Evolutionary conservation across 1,139 yeast species (phyloP).

Genomic region (Nakaseomyces delphensis): DNA sequence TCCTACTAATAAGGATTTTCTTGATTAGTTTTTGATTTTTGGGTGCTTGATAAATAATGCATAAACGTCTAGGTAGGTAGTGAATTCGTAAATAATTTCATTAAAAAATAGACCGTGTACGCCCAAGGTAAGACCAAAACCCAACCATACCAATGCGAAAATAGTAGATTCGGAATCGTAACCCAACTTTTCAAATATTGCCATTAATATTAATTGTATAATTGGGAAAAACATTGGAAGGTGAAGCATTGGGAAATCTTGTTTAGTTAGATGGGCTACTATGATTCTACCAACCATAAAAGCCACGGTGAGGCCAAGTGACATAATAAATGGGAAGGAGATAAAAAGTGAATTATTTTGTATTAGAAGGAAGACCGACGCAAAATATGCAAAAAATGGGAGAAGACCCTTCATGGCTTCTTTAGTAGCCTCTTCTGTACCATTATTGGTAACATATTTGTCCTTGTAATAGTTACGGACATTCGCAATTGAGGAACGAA

Average conservation of each 20-base stretch:
- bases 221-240: conserved; percentile 62
- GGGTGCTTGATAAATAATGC: conserved; percentile 80
- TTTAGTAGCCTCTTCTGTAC: conserved; percentile 26
- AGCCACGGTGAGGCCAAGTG: conserved; percentile 71
- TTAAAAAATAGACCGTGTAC: conserved; percentile 68
- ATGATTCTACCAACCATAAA: conserved; percentile 87
- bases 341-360: conserved; percentile 41
- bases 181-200: conserved; percentile 36
- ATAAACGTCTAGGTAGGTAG: conserved; percentile 73
- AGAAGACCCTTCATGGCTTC: conserved; percentile 51
- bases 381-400: conserved; percentile 65
- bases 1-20: no score
- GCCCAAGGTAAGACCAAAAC: conserved; percentile 68
- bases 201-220: conserved; percentile 42
- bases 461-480: conserved; percentile 47
- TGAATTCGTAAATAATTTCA: conserved; percentile 76
- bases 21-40: conserved; percentile 52
- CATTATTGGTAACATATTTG: conserved; percentile 23
- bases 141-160: conserved; percentile 52
- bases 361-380: conserved; percentile 42
- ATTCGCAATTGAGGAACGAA: conserved; percentile 60
- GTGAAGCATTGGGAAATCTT: conserved; percentile 62
- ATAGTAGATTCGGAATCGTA: conserved; percentile 37
- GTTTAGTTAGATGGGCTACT: conserved; percentile 75
- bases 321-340: conserved; percentile 54